Evolutionary conservation across 176 grass and related monocot genomes (phyloP).

Genomic region (Rhynchospora tenuis): DNA sequence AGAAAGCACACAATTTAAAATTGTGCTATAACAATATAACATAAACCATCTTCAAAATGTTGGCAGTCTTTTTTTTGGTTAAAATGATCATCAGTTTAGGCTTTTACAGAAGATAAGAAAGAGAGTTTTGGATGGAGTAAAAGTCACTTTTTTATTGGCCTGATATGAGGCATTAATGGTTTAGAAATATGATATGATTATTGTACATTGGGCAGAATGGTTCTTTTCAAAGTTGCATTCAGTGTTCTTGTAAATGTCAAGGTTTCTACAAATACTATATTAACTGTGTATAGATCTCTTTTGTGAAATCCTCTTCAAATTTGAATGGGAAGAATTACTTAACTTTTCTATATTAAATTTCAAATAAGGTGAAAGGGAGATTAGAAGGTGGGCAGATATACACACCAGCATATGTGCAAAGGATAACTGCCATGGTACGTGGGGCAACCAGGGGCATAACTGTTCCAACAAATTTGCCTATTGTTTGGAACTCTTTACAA

Average conservation of each 20-base stretch:
- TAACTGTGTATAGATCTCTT: background rate
- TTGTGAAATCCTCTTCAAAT: background rate
- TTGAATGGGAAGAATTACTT: background rate
- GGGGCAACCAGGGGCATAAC: conserved; percentile 88
- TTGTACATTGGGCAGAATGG: background rate
- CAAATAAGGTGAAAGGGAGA: conserved; percentile 76
- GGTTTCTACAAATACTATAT: background rate
- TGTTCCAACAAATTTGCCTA: conserved; percentile 75
- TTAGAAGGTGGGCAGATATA: conserved; percentile 94
- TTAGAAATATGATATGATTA: background rate
- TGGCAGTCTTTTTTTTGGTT: background rate
- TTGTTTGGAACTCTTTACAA: conserved; percentile 91
- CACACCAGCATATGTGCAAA: conserved; percentile 81
- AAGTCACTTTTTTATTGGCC: background rate
- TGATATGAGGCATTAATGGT: background rate
- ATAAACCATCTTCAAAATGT: background rate
- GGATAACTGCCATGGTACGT: conserved; percentile 88
- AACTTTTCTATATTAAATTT: background rate
- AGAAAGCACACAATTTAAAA: background rate
- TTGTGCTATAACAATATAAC: background rate
- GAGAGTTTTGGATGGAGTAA: background rate
- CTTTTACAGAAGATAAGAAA: background rate
- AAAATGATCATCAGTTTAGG: background rate
- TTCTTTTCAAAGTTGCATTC: background rate
- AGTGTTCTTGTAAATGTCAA: background rate